Evolutionary conservation across 805 yeast genomes (phyloP).

Genomic region (Limtongozyma cylindracea): DNA sequence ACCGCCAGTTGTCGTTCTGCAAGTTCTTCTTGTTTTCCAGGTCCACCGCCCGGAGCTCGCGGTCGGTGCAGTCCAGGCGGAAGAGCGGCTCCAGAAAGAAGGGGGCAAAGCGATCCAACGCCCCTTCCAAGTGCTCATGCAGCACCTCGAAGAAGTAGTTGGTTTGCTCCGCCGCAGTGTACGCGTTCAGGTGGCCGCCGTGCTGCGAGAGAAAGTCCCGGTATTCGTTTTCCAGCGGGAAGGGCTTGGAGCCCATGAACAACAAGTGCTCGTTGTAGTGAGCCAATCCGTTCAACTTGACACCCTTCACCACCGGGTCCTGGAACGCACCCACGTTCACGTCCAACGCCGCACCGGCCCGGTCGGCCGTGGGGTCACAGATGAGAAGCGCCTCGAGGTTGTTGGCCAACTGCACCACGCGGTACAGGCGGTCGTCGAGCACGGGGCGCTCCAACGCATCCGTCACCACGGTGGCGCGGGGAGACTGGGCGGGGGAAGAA

Average conservation of each 20-base stretch:
- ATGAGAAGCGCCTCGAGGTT: conserved; percentile 34
- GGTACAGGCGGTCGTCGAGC: conserved; percentile 54
- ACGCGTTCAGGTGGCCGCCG: conserved; percentile 81
- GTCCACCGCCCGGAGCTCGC: conserved; percentile 88
- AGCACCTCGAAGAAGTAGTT: conserved; percentile 78
- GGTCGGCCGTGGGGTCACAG: conserved; percentile 44
- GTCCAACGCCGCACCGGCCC: conserved; percentile 58
- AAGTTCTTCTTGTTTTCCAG: conserved; percentile 88
- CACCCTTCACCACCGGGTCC: conserved; percentile 38
- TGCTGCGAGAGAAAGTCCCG: conserved; percentile 54
- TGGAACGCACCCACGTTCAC: conserved; percentile 58
- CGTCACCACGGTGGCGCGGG: too few species aligned
- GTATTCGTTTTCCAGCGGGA: conserved; percentile 54
- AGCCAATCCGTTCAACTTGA: conserved; percentile 42
- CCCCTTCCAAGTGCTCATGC: conserved; percentile 56
- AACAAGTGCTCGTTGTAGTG: conserved; percentile 44
- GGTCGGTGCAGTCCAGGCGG: conserved; percentile 45
- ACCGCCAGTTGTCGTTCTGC: conserved; percentile 76
- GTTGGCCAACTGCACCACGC: conserved; percentile 33
- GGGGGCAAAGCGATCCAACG: conserved; percentile 80
- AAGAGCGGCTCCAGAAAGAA: conserved; percentile 78
- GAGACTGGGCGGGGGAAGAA: too few species aligned
- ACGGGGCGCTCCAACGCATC: conserved; percentile 22
- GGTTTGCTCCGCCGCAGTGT: conserved; percentile 71
- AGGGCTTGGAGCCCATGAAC: conserved; percentile 60